Evolutionary conservation across 225 moss, liverwort and hornwort species (phyloP).

Genomic region (Bryum argenteum): DNA sequence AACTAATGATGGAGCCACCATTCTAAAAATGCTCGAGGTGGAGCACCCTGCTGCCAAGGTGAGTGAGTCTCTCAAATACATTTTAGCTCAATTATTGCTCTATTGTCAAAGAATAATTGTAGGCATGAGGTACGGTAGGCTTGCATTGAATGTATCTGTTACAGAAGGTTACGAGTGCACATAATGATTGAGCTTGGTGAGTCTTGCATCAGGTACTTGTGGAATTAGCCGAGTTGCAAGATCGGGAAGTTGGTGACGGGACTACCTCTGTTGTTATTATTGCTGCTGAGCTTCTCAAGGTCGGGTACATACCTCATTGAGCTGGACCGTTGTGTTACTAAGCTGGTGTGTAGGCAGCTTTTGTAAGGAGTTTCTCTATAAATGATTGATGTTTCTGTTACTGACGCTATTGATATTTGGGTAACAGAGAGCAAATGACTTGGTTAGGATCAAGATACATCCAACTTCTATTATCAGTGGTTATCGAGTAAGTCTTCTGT

Average conservation of each 20-base stretch:
- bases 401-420: slow-evolving; percentile 15
- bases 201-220: slow-evolving; percentile 68
- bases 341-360: not conserved
- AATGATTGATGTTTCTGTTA: too few relatives aligned
- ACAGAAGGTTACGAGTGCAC: not conserved
- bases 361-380: too few relatives aligned
- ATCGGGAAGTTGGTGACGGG: slow-evolving; percentile 90
- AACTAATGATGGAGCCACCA: slow-evolving; percentile 92
- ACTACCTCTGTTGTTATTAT: slow-evolving; percentile 96
- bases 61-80: slow-evolving; percentile 4
- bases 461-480: slow-evolving; percentile 93
- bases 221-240: slow-evolving; percentile 86
- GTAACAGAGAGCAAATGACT: slow-evolving; percentile 83
- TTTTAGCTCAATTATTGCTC: not conserved
- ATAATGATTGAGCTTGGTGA: not conserved
- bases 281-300: slow-evolving; percentile 92
- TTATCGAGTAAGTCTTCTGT: slow-evolving; percentile 66
- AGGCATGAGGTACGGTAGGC: not conserved
- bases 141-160: slow-evolving; percentile 3
- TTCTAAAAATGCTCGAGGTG: slow-evolving; percentile 91
- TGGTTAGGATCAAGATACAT: slow-evolving; percentile 93
- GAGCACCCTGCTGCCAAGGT: slow-evolving; percentile 96
- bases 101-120: not conserved
- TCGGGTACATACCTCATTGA: not conserved
- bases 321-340: not conserved